Base-by-base conservation (phyloP, 352 stramenopile genomes). In the Globisporangium parvum region DNA sequence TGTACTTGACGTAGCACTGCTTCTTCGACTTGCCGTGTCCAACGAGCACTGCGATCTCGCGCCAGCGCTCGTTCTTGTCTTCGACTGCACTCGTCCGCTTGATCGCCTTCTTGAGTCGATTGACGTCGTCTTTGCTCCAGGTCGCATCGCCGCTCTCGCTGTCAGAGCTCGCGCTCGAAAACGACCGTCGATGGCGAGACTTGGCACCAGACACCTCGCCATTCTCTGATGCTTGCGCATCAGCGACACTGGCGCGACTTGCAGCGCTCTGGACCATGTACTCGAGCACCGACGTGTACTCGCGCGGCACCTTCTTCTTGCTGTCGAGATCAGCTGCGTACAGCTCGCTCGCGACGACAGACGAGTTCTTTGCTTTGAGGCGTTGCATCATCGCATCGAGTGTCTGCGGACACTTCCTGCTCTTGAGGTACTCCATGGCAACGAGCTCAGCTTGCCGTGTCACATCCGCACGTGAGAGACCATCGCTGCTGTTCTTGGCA, bases 1-100 rank as follows among this genome's bases (percentile, higher is more conserved):
- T 93, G 69, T 93, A 93, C 64, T 93, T 91, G 31, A 89, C 20
- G 55, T 91, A 91, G 65, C 83, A 93, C 42, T 89, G 68, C 59
- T 89, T 89, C 49, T 91, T 91, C n/a, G 65, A 72, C 53, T 85
- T 88, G 1, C 64, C 63, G 44, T 74, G 78, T 14, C 80, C 75
- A 14, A 93, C 75, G 14, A 80, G 45, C n/a, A 17, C 49, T 0
- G 76, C 76, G 44, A 91, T 88, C 45, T 84, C 57, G 37, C 81
- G 87, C 80, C 80, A 93, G 18, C 78, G 80, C 17, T 75, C 71
- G 48, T 80, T 89, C 60, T 88, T 93, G 57, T 91, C 77, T 20
- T 78, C 69, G 1, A 88, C 45, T 6, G 55, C 40, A 11, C 53
- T 77, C 0, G 80, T 90, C 50, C 82, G 75, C 56, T 91, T 91